phyloP scores from a whole-genome alignment of 2,329 filamentous ascomycete species.

The Cladorrhinum sp. region DNA sequence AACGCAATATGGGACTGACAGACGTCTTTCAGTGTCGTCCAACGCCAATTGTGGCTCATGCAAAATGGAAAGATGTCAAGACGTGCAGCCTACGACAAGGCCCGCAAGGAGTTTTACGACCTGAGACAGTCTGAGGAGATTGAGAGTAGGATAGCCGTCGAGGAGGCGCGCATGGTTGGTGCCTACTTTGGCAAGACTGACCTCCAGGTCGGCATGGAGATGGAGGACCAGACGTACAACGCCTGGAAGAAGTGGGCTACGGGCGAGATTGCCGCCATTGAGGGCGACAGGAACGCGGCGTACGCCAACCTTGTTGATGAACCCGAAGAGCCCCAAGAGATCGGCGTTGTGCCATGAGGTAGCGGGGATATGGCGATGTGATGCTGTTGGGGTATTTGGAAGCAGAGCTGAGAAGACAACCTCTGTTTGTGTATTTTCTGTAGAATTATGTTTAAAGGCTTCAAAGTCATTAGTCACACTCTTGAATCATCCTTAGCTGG shows the following conservation, averaged over 20 bases:
- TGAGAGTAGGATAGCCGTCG: conserved; percentile 74
- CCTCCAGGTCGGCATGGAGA: conserved; percentile 72
- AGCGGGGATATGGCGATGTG: neutral
- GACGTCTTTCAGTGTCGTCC: conserved; percentile 83
- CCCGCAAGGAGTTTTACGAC: conserved; percentile 86
- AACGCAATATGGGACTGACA: neutral
- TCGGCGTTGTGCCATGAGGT: neutral
- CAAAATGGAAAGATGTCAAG: conserved; percentile 59
- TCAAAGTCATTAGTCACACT: neutral
- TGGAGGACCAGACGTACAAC: conserved; percentile 79
- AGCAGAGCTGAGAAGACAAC: neutral
- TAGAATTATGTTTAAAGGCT: conserved; percentile 7
- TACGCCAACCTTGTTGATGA: conserved; percentile 43
- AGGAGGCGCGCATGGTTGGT: conserved; percentile 82
- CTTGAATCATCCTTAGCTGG: neutral
- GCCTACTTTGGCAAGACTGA: conserved; percentile 81
- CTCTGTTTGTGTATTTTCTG: conserved; percentile 13
- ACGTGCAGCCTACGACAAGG: conserved; percentile 76
- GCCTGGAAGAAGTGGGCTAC: conserved; percentile 80
- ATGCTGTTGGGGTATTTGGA: neutral
- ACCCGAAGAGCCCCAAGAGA: conserved; percentile 22
- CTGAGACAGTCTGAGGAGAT: conserved; percentile 80
- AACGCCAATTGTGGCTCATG: conserved; percentile 86
- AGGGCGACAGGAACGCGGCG: conserved; percentile 40
- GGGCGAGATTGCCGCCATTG: conserved; percentile 42